Percentiles rank a stretch among this genome's conserved stretches.
Evolutionary conservation across 2,329 filamentous ascomycete species (phyloP).

Genomic region (Ophiostoma sp.): DNA sequence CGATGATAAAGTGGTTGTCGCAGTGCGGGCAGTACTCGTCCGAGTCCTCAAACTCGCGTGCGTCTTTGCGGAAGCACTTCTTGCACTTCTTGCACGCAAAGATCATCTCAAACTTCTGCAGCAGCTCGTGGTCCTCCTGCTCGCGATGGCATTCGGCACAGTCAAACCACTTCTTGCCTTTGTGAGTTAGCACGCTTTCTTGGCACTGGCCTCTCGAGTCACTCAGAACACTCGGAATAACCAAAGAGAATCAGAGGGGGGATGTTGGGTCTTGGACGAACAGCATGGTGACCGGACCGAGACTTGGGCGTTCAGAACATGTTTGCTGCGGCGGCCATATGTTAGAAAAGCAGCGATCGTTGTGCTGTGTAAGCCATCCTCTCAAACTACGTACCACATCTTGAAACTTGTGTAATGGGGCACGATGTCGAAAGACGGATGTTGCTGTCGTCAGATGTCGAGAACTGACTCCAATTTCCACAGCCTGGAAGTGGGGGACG

Average conservation of each 20-base stretch:
- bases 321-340: slow-evolving; percentile 60
- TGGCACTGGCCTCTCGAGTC: too few species aligned
- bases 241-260: too few species aligned
- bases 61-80: slow-evolving; percentile 95
- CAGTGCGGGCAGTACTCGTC: slow-evolving; percentile 99
- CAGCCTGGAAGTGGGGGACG: slow-evolving; percentile 1
- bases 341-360: neutral
- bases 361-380: too few species aligned
- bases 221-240: too few species aligned
- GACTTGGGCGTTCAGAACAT: slow-evolving; percentile 96
- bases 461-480: neutral
- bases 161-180: slow-evolving; percentile 96
- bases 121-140: slow-evolving; percentile 67
- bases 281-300: slow-evolving; percentile 94
- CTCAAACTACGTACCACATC: slow-evolving; percentile 20
- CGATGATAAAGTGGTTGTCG: slow-evolving; percentile 96
- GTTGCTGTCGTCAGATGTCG: neutral
- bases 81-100: slow-evolving; percentile 99
- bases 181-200: neutral
- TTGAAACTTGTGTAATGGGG: slow-evolving; percentile 15
- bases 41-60: slow-evolving; percentile 84
- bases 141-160: slow-evolving; percentile 92
- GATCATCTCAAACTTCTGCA: slow-evolving; percentile 76
- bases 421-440: neutral
- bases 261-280: slow-evolving; percentile 40